A percentile compares a stretch with the other conserved stretches of the same genome.
Evolutionary conservation across 2,329 filamentous ascomycete species (phyloP).

Genomic region (Trichoderma pleuroti): DNA sequence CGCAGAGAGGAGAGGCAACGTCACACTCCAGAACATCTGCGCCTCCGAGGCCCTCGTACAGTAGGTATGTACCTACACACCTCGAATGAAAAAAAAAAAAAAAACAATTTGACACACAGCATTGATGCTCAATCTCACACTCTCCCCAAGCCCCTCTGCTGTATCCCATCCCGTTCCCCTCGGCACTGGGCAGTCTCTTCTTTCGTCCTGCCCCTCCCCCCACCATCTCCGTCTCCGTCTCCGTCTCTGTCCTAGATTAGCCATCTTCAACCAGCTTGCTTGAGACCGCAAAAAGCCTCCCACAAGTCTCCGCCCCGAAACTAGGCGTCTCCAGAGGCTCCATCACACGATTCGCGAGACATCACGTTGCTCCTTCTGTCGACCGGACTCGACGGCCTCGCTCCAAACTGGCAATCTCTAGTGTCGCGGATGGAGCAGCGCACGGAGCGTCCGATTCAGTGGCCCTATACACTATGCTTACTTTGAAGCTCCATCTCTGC

Average conservation of each 20-base stretch:
- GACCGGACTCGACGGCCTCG: background rate
- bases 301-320: background rate
- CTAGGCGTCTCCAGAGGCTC: background rate
- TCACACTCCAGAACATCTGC: background rate
- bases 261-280: background rate
- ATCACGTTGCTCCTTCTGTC: background rate
- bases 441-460: constrained; percentile 6
- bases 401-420: background rate
- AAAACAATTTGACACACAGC: background rate
- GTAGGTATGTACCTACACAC: background rate
- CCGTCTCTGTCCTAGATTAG: background rate
- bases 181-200: background rate
- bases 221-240: background rate
- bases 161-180: background rate
- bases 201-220: background rate
- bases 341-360: background rate
- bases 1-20: background rate
- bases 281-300: background rate
- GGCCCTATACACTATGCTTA: constrained; percentile 10
- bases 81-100: background rate
- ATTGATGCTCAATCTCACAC: background rate
- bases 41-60: background rate
- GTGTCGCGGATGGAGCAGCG: background rate
- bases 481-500: constrained; percentile 3
- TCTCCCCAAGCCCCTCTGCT: background rate